Evolutionary conservation across 345 rosid genomes (phyloP).

Genomic region (Chamaenerion angustifolium): DNA sequence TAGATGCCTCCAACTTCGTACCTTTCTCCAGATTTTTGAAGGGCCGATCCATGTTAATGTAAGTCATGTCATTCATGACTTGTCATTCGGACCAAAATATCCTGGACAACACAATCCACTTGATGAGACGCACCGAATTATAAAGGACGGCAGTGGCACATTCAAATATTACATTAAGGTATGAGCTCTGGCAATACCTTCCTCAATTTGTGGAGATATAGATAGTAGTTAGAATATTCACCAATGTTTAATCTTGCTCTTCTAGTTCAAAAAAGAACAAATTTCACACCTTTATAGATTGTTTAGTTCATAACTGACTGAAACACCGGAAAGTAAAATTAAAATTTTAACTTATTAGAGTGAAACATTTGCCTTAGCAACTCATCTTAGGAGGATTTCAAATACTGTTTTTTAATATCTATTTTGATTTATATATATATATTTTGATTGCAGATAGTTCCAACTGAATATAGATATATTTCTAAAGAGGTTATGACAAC

Average conservation of each 20-base stretch:
- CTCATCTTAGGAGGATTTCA: no score
- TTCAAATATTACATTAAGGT: slow-evolving; percentile 98
- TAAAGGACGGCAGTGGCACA: slow-evolving; percentile 70
- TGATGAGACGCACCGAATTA: slow-evolving; percentile 58
- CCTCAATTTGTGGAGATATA: no score
- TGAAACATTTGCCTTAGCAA: no score
- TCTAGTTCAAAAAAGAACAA: no score
- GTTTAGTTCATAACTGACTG: no score
- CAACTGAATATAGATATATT: slow-evolving; percentile 84
- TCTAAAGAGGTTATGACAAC: slow-evolving; percentile 77
- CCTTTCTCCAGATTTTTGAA: slow-evolving; percentile 61
- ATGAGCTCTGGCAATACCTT: slow-evolving; percentile 3
- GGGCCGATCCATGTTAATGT: slow-evolving; percentile 76
- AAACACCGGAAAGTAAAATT: no score
- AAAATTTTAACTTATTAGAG: no score
- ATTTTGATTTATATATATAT: no score
- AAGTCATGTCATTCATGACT: slow-evolving; percentile 75
- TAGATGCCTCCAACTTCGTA: not conserved
- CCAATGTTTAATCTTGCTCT: no score
- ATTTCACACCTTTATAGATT: no score
- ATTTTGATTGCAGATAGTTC: slow-evolving; percentile 72
- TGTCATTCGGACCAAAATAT: slow-evolving; percentile 91
- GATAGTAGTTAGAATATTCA: no score
- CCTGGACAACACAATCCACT: slow-evolving; percentile 96
- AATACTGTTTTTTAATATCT: no score